phyloP scores from a whole-genome alignment of 1,284 basidiomycete species.

The Afroboletus lepidellus region DNA sequence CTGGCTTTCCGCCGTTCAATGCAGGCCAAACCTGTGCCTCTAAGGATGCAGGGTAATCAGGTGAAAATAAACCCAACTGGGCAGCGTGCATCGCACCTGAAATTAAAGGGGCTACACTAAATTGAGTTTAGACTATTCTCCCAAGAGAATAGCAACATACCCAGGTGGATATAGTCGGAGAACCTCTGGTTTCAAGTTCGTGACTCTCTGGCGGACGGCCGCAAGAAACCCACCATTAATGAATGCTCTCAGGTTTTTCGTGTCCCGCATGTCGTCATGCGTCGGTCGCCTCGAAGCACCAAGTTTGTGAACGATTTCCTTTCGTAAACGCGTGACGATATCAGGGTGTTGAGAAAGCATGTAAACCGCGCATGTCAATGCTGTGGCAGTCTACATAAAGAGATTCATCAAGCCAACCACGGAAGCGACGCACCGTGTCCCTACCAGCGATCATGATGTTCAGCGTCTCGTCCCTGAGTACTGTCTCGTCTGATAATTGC shows the following conservation, averaged over 20 bases:
- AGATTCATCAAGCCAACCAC: neutral
- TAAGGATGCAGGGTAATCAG: neutral
- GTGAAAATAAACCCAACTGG: neutral
- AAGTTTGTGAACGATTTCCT: too few species aligned
- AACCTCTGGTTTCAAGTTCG: neutral
- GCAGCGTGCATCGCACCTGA: neutral
- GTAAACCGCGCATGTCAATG: too few species aligned
- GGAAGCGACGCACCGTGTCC: conserved; percentile 36
- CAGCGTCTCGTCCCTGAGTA: conserved; percentile 40
- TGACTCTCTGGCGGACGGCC: neutral
- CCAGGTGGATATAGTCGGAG: neutral
- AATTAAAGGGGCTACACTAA: neutral
- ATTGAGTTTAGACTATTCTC: neutral
- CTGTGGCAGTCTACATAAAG: conserved; percentile 43
- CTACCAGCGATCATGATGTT: conserved; percentile 43
- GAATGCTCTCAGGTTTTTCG: neutral
- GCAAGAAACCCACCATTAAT: neutral
- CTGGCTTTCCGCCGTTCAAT: conserved; percentile 20
- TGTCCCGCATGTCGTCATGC: neutral
- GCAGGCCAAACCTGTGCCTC: too few species aligned
- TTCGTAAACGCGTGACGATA: too few species aligned
- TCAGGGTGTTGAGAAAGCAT: too few species aligned
- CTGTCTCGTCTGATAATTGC: conserved; percentile 27
- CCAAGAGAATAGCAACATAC: neutral
- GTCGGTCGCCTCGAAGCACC: conserved; percentile 30